Evolutionary conservation across 352 stramenopile genomes (phyloP).

Genomic region (Phytopythium chamaehyphon): DNA sequence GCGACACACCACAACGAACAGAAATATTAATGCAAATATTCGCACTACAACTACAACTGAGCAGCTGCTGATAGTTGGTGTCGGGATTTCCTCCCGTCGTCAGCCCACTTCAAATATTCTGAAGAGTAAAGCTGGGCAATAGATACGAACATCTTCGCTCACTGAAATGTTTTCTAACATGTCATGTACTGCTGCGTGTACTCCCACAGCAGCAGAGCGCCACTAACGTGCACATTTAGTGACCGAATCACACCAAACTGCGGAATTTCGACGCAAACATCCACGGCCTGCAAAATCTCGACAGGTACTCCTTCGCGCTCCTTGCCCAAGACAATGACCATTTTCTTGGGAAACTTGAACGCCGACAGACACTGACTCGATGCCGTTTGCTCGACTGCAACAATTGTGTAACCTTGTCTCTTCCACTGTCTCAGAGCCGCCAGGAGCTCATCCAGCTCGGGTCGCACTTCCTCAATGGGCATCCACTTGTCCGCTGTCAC

Average conservation of each 20-base stretch:
- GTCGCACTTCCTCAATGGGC: conserved; percentile 87
- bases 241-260: conserved; percentile 96
- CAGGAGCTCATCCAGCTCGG: conserved; percentile 31
- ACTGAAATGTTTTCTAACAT: conserved; percentile 3
- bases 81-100: too few species aligned
- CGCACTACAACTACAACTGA: too few species aligned
- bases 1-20: too few species aligned
- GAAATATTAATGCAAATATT: too few species aligned
- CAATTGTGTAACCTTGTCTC: conserved; percentile 87
- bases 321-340: conserved; percentile 93
- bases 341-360: conserved; percentile 86
- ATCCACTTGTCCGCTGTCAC: conserved; percentile 95
- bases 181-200: conserved; percentile 91
- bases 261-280: conserved; percentile 97
- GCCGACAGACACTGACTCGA: conserved; percentile 84
- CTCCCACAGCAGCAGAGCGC: conserved; percentile 94
- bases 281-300: conserved; percentile 93
- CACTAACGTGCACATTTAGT: conserved; percentile 97
- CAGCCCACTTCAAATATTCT: background rate
- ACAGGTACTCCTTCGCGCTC: conserved; percentile 97
- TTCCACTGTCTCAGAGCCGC: conserved; percentile 61
- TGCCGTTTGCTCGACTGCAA: conserved; percentile 94
- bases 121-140: background rate
- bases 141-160: too few species aligned
- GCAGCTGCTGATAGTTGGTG: too few species aligned